Base-by-base conservation (phyloP, 495 filamentous ascomycete species). In the Hyaloscypha bicolor region DNA sequence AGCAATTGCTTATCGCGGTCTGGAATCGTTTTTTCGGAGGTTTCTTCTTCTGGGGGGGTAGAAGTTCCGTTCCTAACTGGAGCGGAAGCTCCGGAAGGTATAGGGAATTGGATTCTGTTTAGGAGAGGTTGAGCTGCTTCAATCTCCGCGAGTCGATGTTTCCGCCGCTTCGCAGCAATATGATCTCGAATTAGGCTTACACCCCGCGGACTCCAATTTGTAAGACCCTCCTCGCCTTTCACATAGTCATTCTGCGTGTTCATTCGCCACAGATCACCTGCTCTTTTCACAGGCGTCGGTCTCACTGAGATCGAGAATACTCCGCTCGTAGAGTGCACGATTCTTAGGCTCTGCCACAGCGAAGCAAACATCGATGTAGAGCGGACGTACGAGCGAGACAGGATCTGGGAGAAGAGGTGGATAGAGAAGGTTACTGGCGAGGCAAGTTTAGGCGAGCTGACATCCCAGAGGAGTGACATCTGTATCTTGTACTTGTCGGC, bases 241-340 rank as follows among this genome's bases (percentile, higher is more conserved):
- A 98, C 90, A 72, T 96, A 97, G 73, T 94, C 91, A 69, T 94
- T 88, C 57, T 92, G 88, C 3, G 93, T 97, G 76, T 93, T 94
- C 93, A 99, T 96, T 60, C 95, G 86, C 95, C 95, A 99, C 4
- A 99, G 82, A 72, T 99, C 95, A 9, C 91, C 91, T 0, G 91
- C 95, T 32, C 92, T 87, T 77, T 97, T 97, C 51, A 94, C 92
- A 25, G 93, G 92, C 12, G 91, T 87, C 0, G 95, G 95, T 51
- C 90, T 91, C 75, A 99, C 88, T 32, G 87, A 85, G 45, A 97
- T 79, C 9, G 91, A 91, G 80, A 96, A 99, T 67, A 96, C 90
- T 48, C 87, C 88, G 29, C 90, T 90, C 2, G 88, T 91, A 29
- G 93, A 94, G 78, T 94, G 93, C 22, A 96, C 91, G 70, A 97